Base-by-base conservation (phyloP, 139 green algal species). In the Axilococcus clingmanii region DNA sequence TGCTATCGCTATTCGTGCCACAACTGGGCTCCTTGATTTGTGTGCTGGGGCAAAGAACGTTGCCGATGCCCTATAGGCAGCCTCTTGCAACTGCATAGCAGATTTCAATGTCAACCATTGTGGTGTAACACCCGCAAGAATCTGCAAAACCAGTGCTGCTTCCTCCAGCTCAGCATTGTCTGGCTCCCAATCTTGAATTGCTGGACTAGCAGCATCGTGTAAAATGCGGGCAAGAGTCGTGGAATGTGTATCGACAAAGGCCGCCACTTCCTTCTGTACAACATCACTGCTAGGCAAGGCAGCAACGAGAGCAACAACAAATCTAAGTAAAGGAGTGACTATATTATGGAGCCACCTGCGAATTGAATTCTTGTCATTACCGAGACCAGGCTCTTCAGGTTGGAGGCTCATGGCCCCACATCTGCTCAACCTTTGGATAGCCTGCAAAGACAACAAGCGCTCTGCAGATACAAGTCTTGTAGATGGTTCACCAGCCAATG, bases 161-260 rank as follows among this genome's bases (percentile, higher is more conserved):
- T 73, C 52, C 63, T 86, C 74, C 47, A 88, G 57, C 36, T 86
- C 79, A 9, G 43, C 29, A 20, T 69, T 63, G 0, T 62, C 71
- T 1, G 71, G 74, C 31, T 38, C 25, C 66, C 73, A 79, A 43
- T 43, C 9, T 30, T 36, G 8, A 48, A 15, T 23, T 19, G n/a
- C 16, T 49, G 8, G 20, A 15, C 29, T 61, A 9, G 54, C 66
- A 5, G 72, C 74, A 20, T 86, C 79, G 5, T 63, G 48, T 53
- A 88, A 45, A 19, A 84, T 34, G 4, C 79, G 56, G 25, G 41
- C 55, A 27, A 85, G 40, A 16, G 68, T 29, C 15, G 58, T 27
- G 12, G 57, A 24, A 58, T 88, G 79, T 15, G 55, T 57, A 19
- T 66, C 55, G 25, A 76, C 62, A 35, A 88, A 84, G 3, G 34